Percentiles rank a stretch among this genome's conserved stretches.
Evolutionary conservation across 345 rosid genomes (phyloP).

Genomic region (Heritiera fomes): DNA sequence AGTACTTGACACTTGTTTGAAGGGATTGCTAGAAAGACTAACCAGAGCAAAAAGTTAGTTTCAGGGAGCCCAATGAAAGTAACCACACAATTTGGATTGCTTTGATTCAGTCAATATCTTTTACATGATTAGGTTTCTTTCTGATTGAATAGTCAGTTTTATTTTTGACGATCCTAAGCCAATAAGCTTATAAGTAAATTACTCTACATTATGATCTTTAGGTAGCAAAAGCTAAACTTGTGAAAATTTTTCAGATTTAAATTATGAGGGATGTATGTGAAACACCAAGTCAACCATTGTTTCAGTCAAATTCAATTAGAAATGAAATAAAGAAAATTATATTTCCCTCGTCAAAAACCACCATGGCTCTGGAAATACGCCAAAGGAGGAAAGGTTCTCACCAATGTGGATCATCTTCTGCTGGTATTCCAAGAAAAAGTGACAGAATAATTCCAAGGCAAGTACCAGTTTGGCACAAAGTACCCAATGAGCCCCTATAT

Average conservation of each 20-base stretch:
- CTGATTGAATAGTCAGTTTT: not conserved
- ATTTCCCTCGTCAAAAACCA: slow-evolving; percentile 14
- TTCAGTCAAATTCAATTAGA: not conserved
- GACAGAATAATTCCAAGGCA: slow-evolving; percentile 74
- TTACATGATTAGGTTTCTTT: not conserved
- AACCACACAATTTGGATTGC: not conserved
- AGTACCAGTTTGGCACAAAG: slow-evolving; percentile 64
- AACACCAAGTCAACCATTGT: slow-evolving; percentile 1
- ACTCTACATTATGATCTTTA: not conserved
- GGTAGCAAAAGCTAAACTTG: not conserved
- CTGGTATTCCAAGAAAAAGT: slow-evolving; percentile 56
- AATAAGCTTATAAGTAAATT: not conserved
- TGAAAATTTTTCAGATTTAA: not conserved
- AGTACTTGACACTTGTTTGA: slow-evolving; percentile 1
- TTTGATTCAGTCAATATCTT: not conserved
- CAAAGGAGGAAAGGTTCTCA: slow-evolving; percentile 34
- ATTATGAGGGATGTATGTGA: not conserved
- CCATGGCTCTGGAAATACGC: not conserved
- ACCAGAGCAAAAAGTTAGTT: not conserved
- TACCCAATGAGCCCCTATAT: slow-evolving; percentile 72
- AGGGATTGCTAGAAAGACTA: not conserved
- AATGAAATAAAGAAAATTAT: not conserved
- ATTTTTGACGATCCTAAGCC: not conserved
- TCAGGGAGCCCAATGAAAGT: not conserved
- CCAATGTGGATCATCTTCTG: slow-evolving; percentile 75